Evolutionary conservation across 768 basidiomycete species (phyloP).

Genomic region (Candolleomyces eurysporus): DNA sequence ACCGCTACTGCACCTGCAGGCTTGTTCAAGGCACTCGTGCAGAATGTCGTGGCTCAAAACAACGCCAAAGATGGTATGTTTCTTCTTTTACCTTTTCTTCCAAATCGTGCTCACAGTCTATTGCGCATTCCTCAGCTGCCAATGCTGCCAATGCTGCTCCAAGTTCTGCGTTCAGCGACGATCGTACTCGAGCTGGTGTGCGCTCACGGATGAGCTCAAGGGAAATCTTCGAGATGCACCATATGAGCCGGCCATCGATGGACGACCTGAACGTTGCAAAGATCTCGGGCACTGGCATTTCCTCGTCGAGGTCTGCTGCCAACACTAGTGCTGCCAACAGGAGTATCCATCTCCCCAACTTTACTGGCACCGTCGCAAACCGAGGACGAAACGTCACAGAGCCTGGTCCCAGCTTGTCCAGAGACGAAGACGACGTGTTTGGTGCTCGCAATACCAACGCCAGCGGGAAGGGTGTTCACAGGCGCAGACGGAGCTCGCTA

Average conservation of each 20-base stretch:
- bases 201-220: slow-evolving; percentile 74
- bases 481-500: slow-evolving; percentile 55
- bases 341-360: slow-evolving; percentile 3
- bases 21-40: slow-evolving; percentile 73
- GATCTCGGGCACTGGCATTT: slow-evolving; percentile 49
- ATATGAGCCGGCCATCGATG: slow-evolving; percentile 66
- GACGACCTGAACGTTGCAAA: slow-evolving; percentile 71
- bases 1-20: slow-evolving; percentile 76
- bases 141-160: neutral
- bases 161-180: slow-evolving; percentile 41
- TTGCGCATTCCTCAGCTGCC: neutral
- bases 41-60: slow-evolving; percentile 24
- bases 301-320: neutral
- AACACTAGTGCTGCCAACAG: neutral
- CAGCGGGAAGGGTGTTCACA: slow-evolving; percentile 21
- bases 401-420: slow-evolving; percentile 35
- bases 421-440: slow-evolving; percentile 36
- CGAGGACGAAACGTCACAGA: slow-evolving; percentile 56
- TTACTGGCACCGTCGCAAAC: slow-evolving; percentile 2
- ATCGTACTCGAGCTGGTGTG: slow-evolving; percentile 66
- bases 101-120: neutral
- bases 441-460: slow-evolving; percentile 12
- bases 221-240: slow-evolving; percentile 59
- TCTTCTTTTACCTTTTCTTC: neutral
- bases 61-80: slow-evolving; percentile 1